Conservation (phyloP, 2,329 filamentous ascomycete species). For the Tolypocladium endophyticum region DNA sequence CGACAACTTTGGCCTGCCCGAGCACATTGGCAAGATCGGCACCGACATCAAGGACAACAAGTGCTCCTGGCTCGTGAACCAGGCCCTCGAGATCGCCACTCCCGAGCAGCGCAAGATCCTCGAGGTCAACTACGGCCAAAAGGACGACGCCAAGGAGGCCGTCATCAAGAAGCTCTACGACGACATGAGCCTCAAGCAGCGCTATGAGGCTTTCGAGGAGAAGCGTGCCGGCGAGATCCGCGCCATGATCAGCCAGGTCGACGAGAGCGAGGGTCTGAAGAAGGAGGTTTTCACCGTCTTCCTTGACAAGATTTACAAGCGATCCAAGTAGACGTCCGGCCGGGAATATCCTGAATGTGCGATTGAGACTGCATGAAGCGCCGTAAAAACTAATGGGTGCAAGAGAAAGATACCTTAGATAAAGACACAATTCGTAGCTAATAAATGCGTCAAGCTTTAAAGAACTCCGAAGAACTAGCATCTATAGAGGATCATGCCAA, state of each 20-base stretch:
- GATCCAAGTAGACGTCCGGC: slow-evolving; percentile 62
- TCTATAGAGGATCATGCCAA: not conserved
- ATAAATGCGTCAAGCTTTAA: not conserved
- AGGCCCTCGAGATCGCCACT: slow-evolving; percentile 70
- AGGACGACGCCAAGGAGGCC: slow-evolving; percentile 73
- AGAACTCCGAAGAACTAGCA: not conserved
- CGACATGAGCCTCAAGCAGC: slow-evolving; percentile 72
- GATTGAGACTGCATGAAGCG: not conserved
- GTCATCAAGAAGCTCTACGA: slow-evolving; percentile 82
- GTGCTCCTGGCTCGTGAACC: slow-evolving; percentile 97
- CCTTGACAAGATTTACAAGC: slow-evolving; percentile 95
- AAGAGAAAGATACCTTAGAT: not conserved
- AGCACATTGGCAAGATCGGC: slow-evolving; percentile 94
- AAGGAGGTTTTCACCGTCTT: slow-evolving; percentile 84
- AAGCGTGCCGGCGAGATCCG: slow-evolving; percentile 69
- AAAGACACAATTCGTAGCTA: not conserved
- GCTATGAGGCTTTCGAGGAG: slow-evolving; percentile 86
- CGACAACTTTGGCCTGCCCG: slow-evolving; percentile 89
- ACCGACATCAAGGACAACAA: slow-evolving; percentile 99
- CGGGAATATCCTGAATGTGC: not conserved
- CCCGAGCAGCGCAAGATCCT: slow-evolving; percentile 81
- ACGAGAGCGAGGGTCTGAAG: slow-evolving; percentile 83
- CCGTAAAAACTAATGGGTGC: not conserved
- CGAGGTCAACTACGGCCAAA: slow-evolving; percentile 88
- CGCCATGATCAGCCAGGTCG: slow-evolving; percentile 63